Base-by-base conservation (phyloP, 2,329 filamentous ascomycete species). In the Aureobasidium zeae region DNA sequence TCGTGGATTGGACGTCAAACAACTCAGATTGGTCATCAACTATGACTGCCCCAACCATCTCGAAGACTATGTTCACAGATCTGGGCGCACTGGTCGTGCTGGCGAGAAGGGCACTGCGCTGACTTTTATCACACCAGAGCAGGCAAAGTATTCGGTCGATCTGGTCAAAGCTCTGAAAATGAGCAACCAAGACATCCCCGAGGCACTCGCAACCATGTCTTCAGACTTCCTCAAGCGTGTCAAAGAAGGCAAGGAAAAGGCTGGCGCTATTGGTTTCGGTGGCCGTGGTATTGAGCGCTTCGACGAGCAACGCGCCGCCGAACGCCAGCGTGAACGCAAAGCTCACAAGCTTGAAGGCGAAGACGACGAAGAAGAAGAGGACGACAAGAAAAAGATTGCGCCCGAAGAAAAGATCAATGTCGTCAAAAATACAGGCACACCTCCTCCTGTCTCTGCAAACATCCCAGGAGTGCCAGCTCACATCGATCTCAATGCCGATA, bases 41-140 rank as follows among this genome's bases (percentile, higher is more conserved):
- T 95, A 86, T 59, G 88, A 95, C 58, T 85, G 83, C 1, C 89
- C 88, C 1, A 94, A 94, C 56, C 88, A 96, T 65, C 65, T 94
- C 49, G 91, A 98, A 64, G 91, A 96, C 58, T 96, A 96, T 57
- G 89, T 96, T 29, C 91, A 95, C 62, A 82, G 91, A 50, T 86
- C 85, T 44, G 91, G 91, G 35, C 85, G 91, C 55, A 96, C 91
- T 6, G 91, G 91, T 9, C 82, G 91, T 59, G 91, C 91, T 33
- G 91, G 91, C 29, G 94, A 95, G 57, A 94, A 79, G 16, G 91
- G 91, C 50, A 94, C 87, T 28, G 91, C 91, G 0, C 85, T 98
- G 38, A 98, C 91, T 0, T 94, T 96, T 58, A 71, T 98, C 47
- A 93, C 86, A 0, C 82, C 86, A 30, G 85, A 93, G 34, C 88